Percentiles rank a stretch among this genome's conserved stretches.
Evolutionary conservation across 495 filamentous ascomycete species (phyloP).

Genomic region (Penicillium arizonense): DNA sequence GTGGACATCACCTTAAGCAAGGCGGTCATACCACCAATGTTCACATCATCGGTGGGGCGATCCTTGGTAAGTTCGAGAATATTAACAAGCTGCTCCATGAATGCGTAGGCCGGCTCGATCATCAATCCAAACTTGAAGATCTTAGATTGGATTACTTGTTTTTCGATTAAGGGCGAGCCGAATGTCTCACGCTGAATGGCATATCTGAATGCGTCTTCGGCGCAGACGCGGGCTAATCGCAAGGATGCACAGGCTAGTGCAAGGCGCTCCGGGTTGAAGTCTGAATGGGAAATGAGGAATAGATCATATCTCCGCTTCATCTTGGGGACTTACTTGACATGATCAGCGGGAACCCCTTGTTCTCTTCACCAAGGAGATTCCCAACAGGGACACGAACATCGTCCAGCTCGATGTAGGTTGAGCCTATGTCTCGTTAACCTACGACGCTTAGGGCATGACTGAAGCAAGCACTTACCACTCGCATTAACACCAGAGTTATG

Average conservation of each 20-base stretch:
- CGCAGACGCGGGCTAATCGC: slow-evolving; percentile 45
- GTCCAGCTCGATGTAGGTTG: slow-evolving; percentile 49
- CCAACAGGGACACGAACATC: slow-evolving; percentile 45
- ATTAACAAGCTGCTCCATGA: slow-evolving; percentile 47
- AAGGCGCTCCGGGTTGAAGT: slow-evolving; percentile 50
- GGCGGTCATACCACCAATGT: slow-evolving; percentile 49
- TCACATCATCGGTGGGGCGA: slow-evolving; percentile 32
- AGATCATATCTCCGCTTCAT: background rate
- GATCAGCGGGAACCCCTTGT: slow-evolving; percentile 48
- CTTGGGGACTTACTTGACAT: slow-evolving; percentile 41
- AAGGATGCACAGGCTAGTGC: slow-evolving; percentile 40
- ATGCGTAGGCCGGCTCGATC: slow-evolving; percentile 49
- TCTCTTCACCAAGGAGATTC: slow-evolving; percentile 45
- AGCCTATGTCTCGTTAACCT: slow-evolving; percentile 24
- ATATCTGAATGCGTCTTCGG: slow-evolving; percentile 49
- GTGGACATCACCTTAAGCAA: slow-evolving; percentile 55
- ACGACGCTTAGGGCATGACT: slow-evolving; percentile 33
- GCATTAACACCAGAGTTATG: slow-evolving; percentile 64
- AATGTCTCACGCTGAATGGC: slow-evolving; percentile 50
- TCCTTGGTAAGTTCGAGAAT: slow-evolving; percentile 43
- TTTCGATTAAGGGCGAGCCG: slow-evolving; percentile 44
- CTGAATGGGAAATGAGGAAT: slow-evolving; percentile 11
- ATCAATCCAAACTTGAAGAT: slow-evolving; percentile 48
- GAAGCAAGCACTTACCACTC: slow-evolving; percentile 26
- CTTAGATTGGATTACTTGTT: slow-evolving; percentile 46